Conservation (phyloP, 495 filamentous ascomycete genomes). For the Aspergillus egyptiacus region DNA sequence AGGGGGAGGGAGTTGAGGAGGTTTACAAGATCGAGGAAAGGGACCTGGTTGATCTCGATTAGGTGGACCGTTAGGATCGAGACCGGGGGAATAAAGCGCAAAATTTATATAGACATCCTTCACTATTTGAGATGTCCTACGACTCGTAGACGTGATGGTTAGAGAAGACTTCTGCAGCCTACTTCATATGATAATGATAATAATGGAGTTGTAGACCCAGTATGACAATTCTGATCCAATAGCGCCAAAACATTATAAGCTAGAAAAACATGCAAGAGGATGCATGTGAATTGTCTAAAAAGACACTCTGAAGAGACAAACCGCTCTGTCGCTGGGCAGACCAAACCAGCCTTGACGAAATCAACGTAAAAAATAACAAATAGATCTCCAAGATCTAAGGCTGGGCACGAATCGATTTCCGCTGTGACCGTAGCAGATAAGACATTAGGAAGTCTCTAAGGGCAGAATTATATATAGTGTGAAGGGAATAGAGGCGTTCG, state of each 20-base stretch:
- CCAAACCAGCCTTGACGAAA: too few relatives aligned
- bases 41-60: conserved; percentile 31
- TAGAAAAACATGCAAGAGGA: neutral
- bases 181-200: conserved; percentile 4
- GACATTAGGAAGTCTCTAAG: conserved; percentile 1
- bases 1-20: conserved; percentile 37
- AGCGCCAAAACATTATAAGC: neutral
- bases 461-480: conserved; percentile 23
- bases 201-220: neutral
- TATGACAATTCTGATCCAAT: neutral
- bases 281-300: neutral
- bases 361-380: too few relatives aligned
- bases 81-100: neutral
- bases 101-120: neutral
- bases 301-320: neutral
- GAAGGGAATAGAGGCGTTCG: conserved; percentile 13
- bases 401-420: neutral
- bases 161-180: too few relatives aligned
- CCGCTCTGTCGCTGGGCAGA: neutral
- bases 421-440: neutral
- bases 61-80: neutral
- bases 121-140: neutral
- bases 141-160: too few relatives aligned
- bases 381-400: conserved; percentile 6
- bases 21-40: conserved; percentile 35